phyloP scores from a whole-genome alignment of 179 eudicot species.

The Dionaea muscipula region DNA sequence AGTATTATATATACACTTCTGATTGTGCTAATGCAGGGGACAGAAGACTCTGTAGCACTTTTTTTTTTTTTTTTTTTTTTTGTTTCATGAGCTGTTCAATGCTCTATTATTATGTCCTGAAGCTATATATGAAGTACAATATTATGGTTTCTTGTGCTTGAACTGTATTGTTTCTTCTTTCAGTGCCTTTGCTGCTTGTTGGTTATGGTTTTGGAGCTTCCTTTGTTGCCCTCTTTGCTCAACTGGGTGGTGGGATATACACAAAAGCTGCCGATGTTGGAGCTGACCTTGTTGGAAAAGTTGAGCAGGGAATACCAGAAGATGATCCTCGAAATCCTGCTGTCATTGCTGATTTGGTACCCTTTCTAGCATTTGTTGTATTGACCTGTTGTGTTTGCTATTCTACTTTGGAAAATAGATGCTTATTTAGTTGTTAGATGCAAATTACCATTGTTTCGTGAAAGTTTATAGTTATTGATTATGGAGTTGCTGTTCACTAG shows the following conservation, averaged over 20 bases:
- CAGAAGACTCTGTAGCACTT: no score
- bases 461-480: no score
- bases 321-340: conserved; percentile 99
- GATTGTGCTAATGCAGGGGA: no score
- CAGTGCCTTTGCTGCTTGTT: conserved; percentile 98
- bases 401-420: no score
- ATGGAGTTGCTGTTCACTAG: no score
- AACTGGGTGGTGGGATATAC: conserved; percentile 97
- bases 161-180: conserved; percentile 7
- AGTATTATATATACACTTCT: no score
- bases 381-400: conserved; percentile 1
- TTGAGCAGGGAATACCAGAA: conserved; percentile 99
- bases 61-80: no score
- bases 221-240: conserved; percentile 97
- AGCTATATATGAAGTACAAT: no score
- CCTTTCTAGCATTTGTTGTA: conserved; percentile 3
- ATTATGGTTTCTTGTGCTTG: conserved; percentile 4
- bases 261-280: conserved; percentile 99
- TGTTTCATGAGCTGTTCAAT: no score
- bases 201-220: conserved; percentile 99
- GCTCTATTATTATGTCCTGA: no score
- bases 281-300: conserved; percentile 98
- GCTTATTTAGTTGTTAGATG: no score
- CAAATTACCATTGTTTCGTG: no score
- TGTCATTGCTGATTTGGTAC: conserved; percentile 98